These are phyloP conservation scores for Hirschfeldia incana DNA, from an alignment of 345 rosid species.

Conservation along the genomic window DNA sequence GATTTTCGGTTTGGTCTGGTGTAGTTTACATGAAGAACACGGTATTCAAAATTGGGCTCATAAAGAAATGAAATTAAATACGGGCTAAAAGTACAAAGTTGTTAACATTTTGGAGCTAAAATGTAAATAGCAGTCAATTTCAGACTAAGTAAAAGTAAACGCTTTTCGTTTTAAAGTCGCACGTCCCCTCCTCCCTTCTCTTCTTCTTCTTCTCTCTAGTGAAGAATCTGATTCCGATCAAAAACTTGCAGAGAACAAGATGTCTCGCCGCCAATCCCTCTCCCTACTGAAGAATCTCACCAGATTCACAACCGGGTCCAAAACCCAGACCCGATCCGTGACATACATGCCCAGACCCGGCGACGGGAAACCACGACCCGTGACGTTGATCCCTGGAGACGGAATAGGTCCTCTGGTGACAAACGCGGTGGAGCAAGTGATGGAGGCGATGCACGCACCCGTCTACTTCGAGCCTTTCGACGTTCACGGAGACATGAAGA, in stretches of 20 bases:
- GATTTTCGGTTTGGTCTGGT: not conserved
- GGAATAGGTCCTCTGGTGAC: slow-evolving; percentile 96
- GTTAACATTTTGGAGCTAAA: not conserved
- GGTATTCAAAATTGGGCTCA: not conserved
- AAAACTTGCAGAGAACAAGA: slow-evolving; percentile 35
- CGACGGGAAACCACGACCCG: slow-evolving; percentile 77
- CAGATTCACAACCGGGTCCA: slow-evolving; percentile 29
- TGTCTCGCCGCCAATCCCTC: slow-evolving; percentile 63
- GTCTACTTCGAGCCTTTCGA: slow-evolving; percentile 79
- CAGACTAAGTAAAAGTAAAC: slow-evolving; percentile 25
- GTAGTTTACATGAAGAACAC: not conserved
- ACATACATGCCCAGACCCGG: slow-evolving; percentile 99
- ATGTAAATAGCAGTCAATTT: slow-evolving; percentile 6
- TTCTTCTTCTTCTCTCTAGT: not conserved
- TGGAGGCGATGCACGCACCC: slow-evolving; percentile 98
- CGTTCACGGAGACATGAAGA: slow-evolving; percentile 86
- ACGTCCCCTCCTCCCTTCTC: not conserved
- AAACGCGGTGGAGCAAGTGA: slow-evolving; percentile 84
- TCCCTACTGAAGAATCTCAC: slow-evolving; percentile 53
- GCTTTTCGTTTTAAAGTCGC: slow-evolving; percentile 32
- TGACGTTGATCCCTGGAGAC: slow-evolving; percentile 89
- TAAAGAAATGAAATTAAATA: not conserved
- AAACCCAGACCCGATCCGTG: slow-evolving; percentile 60
- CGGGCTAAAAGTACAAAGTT: not conserved
- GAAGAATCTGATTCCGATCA: slow-evolving; percentile 39